These are phyloP conservation scores for Heterobasidion irregulare DNA, from an alignment of 1,284 basidiomycete genomes.

Conservation along the genomic window DNA sequence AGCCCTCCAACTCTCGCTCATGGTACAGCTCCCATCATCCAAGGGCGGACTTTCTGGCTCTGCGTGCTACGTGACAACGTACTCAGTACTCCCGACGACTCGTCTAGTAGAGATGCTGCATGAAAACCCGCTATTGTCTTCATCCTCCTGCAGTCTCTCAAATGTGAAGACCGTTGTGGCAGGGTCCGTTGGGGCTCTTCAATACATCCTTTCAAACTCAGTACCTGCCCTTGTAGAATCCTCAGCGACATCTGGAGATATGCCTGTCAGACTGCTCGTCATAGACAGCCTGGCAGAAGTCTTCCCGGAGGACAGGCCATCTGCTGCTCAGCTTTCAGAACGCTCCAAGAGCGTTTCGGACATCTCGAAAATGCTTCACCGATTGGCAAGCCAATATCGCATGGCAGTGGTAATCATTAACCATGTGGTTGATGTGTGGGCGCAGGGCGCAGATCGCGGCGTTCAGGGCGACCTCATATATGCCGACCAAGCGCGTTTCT, in stretches of 20 bases:
- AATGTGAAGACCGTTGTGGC: conserved; percentile 61
- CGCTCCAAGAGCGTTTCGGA: conserved; percentile 63
- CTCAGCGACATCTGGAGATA: conserved; percentile 9
- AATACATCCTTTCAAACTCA: conserved; percentile 55
- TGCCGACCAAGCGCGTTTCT: conserved; percentile 69
- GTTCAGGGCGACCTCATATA: conserved; percentile 43
- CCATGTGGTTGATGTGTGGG: conserved; percentile 76
- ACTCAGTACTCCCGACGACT: conserved; percentile 60
- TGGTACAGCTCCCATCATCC: conserved; percentile 57
- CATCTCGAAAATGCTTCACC: conserved; percentile 61
- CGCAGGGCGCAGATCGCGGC: conserved; percentile 21
- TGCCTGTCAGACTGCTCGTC: conserved; percentile 61
- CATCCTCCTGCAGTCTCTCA: conserved; percentile 41
- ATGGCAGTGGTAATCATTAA: conserved; percentile 81
- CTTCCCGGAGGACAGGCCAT: conserved; percentile 54
- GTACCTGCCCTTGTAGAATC: conserved; percentile 52
- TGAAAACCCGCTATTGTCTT: conserved; percentile 38
- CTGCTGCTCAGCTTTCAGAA: conserved; percentile 55
- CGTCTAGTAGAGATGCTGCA: conserved; percentile 52
- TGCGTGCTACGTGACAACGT: conserved; percentile 71
- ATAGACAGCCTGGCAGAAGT: conserved; percentile 81
- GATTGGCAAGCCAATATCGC: conserved; percentile 50
- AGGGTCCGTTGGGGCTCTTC: conserved; percentile 54
- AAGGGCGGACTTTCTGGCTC: conserved; percentile 49
- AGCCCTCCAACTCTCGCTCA: conserved; percentile 69